phyloP scores from a whole-genome alignment of 306 rosid genomes.

The Inga leiocalycina region DNA sequence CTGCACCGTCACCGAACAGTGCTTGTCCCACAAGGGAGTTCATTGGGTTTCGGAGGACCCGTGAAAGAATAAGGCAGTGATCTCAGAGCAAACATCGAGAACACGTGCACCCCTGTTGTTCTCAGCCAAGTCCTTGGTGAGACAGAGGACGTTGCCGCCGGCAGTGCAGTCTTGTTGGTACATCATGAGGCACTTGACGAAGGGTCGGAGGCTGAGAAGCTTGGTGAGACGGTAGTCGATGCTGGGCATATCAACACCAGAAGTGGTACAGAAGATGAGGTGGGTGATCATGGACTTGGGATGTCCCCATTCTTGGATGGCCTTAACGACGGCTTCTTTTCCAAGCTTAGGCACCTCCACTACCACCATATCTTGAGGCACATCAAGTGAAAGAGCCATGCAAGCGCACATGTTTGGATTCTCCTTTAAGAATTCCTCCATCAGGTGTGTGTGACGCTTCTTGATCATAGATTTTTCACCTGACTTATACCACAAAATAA shows the following conservation, averaged over 20 bases:
- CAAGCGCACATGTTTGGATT: slow-evolving; percentile 52
- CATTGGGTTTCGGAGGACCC: too few species aligned
- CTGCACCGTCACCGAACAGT: too few species aligned
- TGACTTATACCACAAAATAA: too few species aligned
- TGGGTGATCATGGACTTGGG: slow-evolving; percentile 66
- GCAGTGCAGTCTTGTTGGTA: slow-evolving; percentile 66
- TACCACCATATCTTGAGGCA: slow-evolving; percentile 56
- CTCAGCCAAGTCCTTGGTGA: slow-evolving; percentile 65
- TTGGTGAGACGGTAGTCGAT: slow-evolving; percentile 62
- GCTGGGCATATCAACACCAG: slow-evolving; percentile 69
- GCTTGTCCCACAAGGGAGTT: too few species aligned
- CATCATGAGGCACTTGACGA: slow-evolving; percentile 65
- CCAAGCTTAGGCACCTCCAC: slow-evolving; percentile 66
- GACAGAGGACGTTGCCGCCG: slow-evolving; percentile 64
- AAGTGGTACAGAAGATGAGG: slow-evolving; percentile 61
- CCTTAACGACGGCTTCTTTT: slow-evolving; percentile 54
- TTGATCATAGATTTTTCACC: too few species aligned
- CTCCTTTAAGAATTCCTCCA: slow-evolving; percentile 31
- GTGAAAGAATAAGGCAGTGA: slow-evolving; percentile 28
- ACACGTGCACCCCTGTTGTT: slow-evolving; percentile 57
- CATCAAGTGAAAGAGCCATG: slow-evolving; percentile 67
- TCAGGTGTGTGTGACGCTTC: too few species aligned
- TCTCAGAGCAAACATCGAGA: slow-evolving; percentile 64
- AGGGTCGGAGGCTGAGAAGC: slow-evolving; percentile 60
- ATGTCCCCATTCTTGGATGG: slow-evolving; percentile 67